Percentiles rank a stretch among this genome's conserved stretches.
These are phyloP conservation scores for Davidsoniella virescens DNA, from an alignment of 2,329 filamentous ascomycete genomes.

Conservation along the genomic window DNA sequence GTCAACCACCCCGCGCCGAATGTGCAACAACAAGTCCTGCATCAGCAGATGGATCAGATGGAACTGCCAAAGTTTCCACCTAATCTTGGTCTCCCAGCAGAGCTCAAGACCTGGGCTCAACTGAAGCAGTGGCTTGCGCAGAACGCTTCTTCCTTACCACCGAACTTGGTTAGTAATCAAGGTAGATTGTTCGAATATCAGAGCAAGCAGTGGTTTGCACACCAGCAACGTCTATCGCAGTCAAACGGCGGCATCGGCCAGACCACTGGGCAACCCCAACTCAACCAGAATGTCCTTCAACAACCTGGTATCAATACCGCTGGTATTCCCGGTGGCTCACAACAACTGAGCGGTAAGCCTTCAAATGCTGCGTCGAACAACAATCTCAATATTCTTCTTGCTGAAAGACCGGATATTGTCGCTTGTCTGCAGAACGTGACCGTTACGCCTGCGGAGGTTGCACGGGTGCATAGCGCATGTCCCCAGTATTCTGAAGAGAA, in stretches of 20 bases:
- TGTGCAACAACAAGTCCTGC: conserved; percentile 16
- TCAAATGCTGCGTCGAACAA: background rate
- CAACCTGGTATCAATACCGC: background rate
- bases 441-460: background rate
- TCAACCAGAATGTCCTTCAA: conserved; percentile 14
- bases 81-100: conserved; percentile 6
- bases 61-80: conserved; percentile 23
- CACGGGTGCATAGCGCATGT: background rate
- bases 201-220: conserved; percentile 14
- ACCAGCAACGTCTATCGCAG: background rate
- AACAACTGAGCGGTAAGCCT: background rate
- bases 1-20: background rate
- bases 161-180: background rate
- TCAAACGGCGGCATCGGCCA: conserved; percentile 7
- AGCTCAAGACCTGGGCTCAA: background rate
- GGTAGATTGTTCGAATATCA: conserved; percentile 17
- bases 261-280: conserved; percentile 8
- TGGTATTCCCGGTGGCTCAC: background rate
- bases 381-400: background rate
- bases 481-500: background rate
- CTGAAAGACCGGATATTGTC: background rate
- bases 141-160: background rate
- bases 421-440: background rate
- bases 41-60: conserved; percentile 26
- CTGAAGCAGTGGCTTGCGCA: background rate